Percentiles rank a stretch among this genome's conserved stretches.
These are phyloP conservation scores for Knoxdaviesia proteae DNA, from an alignment of 2,329 filamentous ascomycete species.

Conservation along the genomic window DNA sequence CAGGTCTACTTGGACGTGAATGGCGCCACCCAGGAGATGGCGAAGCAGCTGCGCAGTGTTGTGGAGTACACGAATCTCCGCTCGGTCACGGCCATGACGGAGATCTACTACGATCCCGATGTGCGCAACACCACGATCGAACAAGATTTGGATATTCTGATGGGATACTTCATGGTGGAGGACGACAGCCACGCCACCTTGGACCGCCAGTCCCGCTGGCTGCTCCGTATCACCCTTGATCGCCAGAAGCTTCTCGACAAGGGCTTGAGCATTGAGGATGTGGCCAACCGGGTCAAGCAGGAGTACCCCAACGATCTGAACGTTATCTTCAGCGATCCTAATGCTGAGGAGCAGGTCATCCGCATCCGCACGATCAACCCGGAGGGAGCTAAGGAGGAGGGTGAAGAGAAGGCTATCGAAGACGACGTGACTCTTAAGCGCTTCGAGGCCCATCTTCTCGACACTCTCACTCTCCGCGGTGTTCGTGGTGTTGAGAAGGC, in stretches of 20 bases:
- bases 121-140: constrained; percentile 69
- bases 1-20: constrained; percentile 58
- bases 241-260: constrained; percentile 92
- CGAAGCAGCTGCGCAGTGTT: constrained; percentile 66
- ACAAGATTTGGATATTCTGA: constrained; percentile 47
- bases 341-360: constrained; percentile 85
- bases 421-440: constrained; percentile 88
- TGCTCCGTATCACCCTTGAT: constrained; percentile 81
- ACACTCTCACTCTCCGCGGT: constrained; percentile 78
- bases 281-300: constrained; percentile 74
- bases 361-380: constrained; percentile 65
- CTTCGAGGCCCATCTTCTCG: constrained; percentile 75
- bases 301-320: constrained; percentile 70
- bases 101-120: constrained; percentile 94
- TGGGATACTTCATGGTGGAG: constrained; percentile 47
- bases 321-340: constrained; percentile 94
- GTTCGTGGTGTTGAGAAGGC: constrained; percentile 75
- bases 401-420: constrained; percentile 50
- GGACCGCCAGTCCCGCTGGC: constrained; percentile 77
- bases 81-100: constrained; percentile 75
- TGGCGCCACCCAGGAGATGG: constrained; percentile 51
- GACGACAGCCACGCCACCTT: constrained; percentile 50
- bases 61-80: constrained; percentile 91
- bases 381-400: constrained; percentile 51
- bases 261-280: constrained; percentile 75